A percentile compares a stretch with the other conserved stretches of the same genome.
These are phyloP conservation scores for Cercospora zeae-maydis DNA, from an alignment of 2,329 filamentous ascomycete species.

Conservation along the genomic window DNA sequence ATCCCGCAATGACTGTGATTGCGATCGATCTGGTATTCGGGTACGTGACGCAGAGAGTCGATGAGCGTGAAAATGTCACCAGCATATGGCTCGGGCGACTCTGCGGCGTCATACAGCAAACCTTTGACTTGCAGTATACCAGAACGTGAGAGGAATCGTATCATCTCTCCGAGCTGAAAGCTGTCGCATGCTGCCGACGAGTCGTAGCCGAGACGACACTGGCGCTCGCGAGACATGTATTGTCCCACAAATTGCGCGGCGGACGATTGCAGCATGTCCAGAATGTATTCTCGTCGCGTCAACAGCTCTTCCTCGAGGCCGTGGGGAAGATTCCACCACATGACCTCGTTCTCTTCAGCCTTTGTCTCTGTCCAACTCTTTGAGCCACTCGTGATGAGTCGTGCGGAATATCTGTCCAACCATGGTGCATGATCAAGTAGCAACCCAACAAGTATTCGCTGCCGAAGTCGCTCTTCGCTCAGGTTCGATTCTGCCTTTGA, in stretches of 20 bases:
- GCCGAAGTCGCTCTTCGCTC: constrained; percentile 63
- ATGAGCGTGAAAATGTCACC: constrained; percentile 62
- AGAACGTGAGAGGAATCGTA: constrained; percentile 64
- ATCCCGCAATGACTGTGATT: constrained; percentile 72
- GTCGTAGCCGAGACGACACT: constrained; percentile 73
- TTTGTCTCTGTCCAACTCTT: constrained; percentile 60
- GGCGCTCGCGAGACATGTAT: constrained; percentile 64
- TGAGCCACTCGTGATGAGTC: constrained; percentile 54
- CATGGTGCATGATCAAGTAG: constrained; percentile 60
- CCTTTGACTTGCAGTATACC: constrained; percentile 56
- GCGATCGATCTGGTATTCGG: constrained; percentile 70
- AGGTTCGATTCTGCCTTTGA: constrained; percentile 39
- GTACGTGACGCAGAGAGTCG: constrained; percentile 60
- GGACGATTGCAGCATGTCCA: constrained; percentile 67
- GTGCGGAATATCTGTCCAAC: constrained; percentile 60
- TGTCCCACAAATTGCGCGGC: constrained; percentile 64
- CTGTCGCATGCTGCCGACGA: constrained; percentile 69
- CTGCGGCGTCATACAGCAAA: constrained; percentile 39
- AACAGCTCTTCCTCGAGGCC: constrained; percentile 68
- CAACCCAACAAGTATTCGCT: constrained; percentile 66
- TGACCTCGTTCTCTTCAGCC: constrained; percentile 42
- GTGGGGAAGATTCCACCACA: constrained; percentile 71
- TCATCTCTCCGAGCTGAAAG: constrained; percentile 74
- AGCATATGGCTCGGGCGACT: constrained; percentile 50
- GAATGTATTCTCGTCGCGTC: constrained; percentile 61